A percentile compares a stretch with the other conserved stretches of the same genome.
Conservation (phyloP, 306 rosid genomes). For the Cicer chorassanicum region DNA sequence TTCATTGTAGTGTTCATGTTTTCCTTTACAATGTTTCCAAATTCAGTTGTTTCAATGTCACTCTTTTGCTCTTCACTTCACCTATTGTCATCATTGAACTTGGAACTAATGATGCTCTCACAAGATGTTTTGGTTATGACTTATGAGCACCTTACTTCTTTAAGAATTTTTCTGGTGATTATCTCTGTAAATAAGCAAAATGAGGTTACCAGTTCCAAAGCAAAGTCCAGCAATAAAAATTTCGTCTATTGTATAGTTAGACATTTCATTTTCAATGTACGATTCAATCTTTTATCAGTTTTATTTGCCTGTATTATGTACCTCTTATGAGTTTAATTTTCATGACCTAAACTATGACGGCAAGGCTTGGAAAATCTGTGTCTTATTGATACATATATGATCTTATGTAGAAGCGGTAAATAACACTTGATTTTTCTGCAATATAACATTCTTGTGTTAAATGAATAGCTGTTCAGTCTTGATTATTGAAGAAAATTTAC, state of each 20-base stretch:
- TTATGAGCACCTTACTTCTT: constrained; percentile 5
- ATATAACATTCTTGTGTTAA: constrained; percentile 7
- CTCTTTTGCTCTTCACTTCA: constrained; percentile 14
- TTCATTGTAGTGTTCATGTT: constrained; percentile 31
- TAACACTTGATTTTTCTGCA: constrained; percentile 15
- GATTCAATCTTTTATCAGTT: constrained; percentile 29
- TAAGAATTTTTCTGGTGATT: constrained; percentile 12
- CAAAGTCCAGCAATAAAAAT: not conserved
- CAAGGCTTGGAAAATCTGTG: constrained; percentile 1
- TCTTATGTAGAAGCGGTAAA: constrained; percentile 1
- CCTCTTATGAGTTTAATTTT: constrained; percentile 27
- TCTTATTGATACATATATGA: constrained; percentile 6
- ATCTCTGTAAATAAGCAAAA: constrained; percentile 6
- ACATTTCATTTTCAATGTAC: constrained; percentile 10
- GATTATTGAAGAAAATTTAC: constrained; percentile 36
- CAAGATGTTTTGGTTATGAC: constrained; percentile 29
- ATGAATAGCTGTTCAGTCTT: not conserved
- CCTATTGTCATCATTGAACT: constrained; percentile 12
- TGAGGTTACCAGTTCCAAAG: constrained; percentile 1
- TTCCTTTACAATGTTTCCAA: constrained; percentile 32
- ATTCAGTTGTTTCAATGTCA: constrained; percentile 33
- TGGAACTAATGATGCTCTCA: not conserved
- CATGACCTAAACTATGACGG: constrained; percentile 27
- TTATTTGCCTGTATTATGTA: constrained; percentile 9
- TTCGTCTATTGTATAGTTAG: constrained; percentile 1